Evolutionary conservation across 768 basidiomycete genomes (phyloP).

Genomic region (Leucosporidium scottii): DNA sequence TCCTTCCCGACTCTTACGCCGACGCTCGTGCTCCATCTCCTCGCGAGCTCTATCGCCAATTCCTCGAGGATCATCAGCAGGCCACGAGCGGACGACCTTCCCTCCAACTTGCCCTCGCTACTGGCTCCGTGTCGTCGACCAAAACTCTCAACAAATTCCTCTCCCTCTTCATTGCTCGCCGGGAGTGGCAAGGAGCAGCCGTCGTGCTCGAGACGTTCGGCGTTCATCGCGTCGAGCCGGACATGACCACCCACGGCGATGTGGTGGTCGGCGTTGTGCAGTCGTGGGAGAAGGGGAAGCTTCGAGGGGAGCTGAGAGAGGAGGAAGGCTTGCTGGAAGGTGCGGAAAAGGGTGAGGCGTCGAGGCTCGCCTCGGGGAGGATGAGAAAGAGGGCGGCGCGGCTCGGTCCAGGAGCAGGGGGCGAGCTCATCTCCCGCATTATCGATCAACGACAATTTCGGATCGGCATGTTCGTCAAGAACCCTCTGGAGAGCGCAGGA

Average conservation of each 20-base stretch:
- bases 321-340: too few species aligned
- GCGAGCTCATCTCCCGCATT: background rate
- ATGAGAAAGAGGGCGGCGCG: background rate
- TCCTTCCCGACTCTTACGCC: too few species aligned
- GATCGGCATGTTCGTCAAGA: too few species aligned
- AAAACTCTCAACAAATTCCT: too few species aligned
- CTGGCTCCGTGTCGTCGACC: too few species aligned
- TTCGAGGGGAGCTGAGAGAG: too few species aligned
- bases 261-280: conserved; percentile 22
- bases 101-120: background rate
- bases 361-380: background rate
- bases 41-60: conserved; percentile 7
- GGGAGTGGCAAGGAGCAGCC: conserved; percentile 5
- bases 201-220: conserved; percentile 27
- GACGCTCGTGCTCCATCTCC: conserved; percentile 2
- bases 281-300: too few species aligned
- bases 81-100: conserved; percentile 8
- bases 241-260: conserved; percentile 13
- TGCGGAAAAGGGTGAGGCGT: conserved; percentile 10
- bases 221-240: conserved; percentile 22
- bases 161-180: too few species aligned
- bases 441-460: too few species aligned
- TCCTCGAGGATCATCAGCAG: conserved; percentile 2
- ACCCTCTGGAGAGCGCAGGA: too few species aligned
- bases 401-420: background rate